Conservation (phyloP, 805 yeast species). For the Ogataea ganodermae region DNA sequence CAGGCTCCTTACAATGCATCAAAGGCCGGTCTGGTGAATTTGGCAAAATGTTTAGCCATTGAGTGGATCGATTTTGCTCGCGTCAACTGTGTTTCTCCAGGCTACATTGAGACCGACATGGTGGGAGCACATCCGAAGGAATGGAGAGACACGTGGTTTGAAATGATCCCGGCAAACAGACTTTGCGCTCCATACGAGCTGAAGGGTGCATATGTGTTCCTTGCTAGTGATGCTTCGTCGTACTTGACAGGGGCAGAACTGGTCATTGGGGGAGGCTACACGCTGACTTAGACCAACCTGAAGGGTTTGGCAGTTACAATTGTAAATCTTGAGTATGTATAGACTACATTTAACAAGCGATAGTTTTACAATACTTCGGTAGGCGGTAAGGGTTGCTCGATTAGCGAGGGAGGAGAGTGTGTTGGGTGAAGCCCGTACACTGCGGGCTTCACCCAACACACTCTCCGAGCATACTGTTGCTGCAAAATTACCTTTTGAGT, state of each 20-base stretch:
- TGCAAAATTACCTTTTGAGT: too few species aligned
- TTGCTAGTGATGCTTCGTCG: conserved; percentile 51
- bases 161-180: conserved; percentile 43
- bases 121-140: conserved; percentile 28
- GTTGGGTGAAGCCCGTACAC: too few species aligned
- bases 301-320: too few species aligned
- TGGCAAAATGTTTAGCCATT: conserved; percentile 45
- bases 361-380: too few species aligned
- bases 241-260: conserved; percentile 50
- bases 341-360: too few species aligned
- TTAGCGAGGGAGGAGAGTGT: too few species aligned
- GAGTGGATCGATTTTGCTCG: conserved; percentile 50
- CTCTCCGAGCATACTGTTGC: too few species aligned
- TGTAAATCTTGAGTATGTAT: too few species aligned
- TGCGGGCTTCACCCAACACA: too few species aligned
- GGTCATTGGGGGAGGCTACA: conserved; percentile 48
- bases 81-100: conserved; percentile 50
- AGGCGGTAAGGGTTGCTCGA: too few species aligned
- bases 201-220: conserved; percentile 51
- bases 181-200: conserved; percentile 48
- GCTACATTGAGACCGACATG: conserved; percentile 49
- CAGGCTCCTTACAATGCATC: conserved; percentile 50
- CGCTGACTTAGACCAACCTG: conserved; percentile 11
- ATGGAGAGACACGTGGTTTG: conserved; percentile 28
- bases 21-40: conserved; percentile 47